Evolutionary conservation across 768 basidiomycete species (phyloP).

Genomic region (Hygrocybe punicea): DNA sequence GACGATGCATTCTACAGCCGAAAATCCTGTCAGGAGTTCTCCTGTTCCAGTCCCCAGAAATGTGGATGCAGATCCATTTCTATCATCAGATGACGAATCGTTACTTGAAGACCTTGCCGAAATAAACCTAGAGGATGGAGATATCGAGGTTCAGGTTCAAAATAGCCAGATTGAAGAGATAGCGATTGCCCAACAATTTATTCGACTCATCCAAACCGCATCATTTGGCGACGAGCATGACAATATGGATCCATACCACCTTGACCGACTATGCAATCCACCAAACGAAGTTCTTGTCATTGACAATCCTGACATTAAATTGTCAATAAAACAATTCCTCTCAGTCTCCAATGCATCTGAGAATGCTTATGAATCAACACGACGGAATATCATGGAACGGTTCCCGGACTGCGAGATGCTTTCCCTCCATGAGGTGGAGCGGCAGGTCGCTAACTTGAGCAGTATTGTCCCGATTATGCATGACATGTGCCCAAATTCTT

Average conservation of each 20-base stretch:
- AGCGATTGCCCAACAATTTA: not conserved
- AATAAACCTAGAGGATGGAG: too few relatives aligned
- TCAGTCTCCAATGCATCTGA: slow-evolving; percentile 28
- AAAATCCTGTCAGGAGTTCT: too few relatives aligned
- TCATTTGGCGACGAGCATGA: not conserved
- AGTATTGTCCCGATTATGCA: slow-evolving; percentile 32
- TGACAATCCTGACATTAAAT: slow-evolving; percentile 22
- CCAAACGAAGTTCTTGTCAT: not conserved
- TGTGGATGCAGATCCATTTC: too few relatives aligned
- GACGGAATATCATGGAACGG: slow-evolving; percentile 17
- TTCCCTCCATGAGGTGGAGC: slow-evolving; percentile 27
- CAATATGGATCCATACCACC: not conserved
- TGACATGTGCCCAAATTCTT: slow-evolving; percentile 43
- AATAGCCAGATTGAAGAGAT: not conserved
- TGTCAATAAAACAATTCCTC: slow-evolving; percentile 35
- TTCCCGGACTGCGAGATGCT: slow-evolving; percentile 27
- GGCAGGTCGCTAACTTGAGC: slow-evolving; percentile 24
- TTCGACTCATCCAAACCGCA: not conserved
- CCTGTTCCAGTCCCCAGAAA: too few relatives aligned
- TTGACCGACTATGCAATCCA: not conserved
- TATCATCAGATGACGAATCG: too few relatives aligned
- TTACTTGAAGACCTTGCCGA: too few relatives aligned
- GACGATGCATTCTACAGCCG: too few relatives aligned
- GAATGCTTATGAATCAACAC: slow-evolving; percentile 25
- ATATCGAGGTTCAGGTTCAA: not conserved